These are phyloP conservation scores for Xeromyces bisporus DNA, from an alignment of 495 filamentous ascomycete species.

Conservation along the genomic window DNA sequence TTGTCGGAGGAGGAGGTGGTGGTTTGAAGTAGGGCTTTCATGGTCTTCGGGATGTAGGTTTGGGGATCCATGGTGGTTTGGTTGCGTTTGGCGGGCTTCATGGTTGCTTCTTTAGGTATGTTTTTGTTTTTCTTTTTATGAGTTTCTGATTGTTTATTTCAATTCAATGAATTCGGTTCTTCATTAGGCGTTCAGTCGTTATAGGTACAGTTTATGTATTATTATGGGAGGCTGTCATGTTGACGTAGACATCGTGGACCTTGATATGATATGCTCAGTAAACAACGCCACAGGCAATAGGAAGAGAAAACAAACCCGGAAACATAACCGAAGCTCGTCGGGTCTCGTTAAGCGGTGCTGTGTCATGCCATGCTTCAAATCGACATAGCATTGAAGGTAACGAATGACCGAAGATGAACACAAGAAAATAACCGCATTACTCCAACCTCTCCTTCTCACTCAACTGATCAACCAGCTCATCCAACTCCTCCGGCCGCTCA, in stretches of 20 bases:
- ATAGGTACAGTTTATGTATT: too few relatives aligned
- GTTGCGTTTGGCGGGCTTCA: slow-evolving; percentile 12
- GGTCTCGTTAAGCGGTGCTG: not conserved
- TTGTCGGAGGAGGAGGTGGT: slow-evolving; percentile 3
- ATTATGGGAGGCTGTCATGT: slow-evolving; percentile 4
- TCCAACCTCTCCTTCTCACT: slow-evolving; percentile 1
- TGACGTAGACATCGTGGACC: too few relatives aligned
- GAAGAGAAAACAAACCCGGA: too few relatives aligned
- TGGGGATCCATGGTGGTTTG: slow-evolving; percentile 19
- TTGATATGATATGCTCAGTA: slow-evolving; percentile 4
- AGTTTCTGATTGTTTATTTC: too few relatives aligned
- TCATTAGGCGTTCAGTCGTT: not conserved
- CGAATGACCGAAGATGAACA: too few relatives aligned
- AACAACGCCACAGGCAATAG: slow-evolving; percentile 3
- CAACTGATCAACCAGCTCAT: slow-evolving; percentile 29
- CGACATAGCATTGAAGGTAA: not conserved
- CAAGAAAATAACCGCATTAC: too few relatives aligned
- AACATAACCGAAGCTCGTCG: too few relatives aligned
- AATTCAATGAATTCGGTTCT: not conserved
- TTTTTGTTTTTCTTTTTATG: too few relatives aligned
- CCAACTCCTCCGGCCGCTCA: slow-evolving; percentile 50
- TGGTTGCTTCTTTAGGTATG: too few relatives aligned
- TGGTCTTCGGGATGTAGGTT: slow-evolving; percentile 17
- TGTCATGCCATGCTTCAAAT: not conserved
- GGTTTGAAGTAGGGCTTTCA: slow-evolving; percentile 26